Percentiles rank a stretch among this genome's conserved stretches.
phyloP scores from a whole-genome alignment of 2,329 filamentous ascomycete species.

The Phialophora expanda region DNA sequence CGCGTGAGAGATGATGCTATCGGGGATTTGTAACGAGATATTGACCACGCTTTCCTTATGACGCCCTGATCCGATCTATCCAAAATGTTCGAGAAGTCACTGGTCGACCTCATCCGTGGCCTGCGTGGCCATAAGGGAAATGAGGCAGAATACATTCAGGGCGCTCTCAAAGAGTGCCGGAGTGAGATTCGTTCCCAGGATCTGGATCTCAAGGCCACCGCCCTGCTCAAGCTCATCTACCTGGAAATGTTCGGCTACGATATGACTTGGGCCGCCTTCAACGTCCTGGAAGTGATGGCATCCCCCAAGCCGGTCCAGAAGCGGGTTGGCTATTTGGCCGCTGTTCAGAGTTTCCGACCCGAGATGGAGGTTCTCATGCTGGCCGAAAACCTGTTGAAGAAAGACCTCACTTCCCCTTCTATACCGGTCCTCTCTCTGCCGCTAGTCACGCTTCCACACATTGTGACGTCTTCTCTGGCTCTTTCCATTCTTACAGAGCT shows the following conservation, averaged over 20 bases:
- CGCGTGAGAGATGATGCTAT: slow-evolving; percentile 27
- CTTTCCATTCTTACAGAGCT: slow-evolving; percentile 87
- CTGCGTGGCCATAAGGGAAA: slow-evolving; percentile 93
- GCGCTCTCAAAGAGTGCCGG: slow-evolving; percentile 92
- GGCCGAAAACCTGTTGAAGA: slow-evolving; percentile 94
- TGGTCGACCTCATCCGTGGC: slow-evolving; percentile 97
- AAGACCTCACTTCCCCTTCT: slow-evolving; percentile 71
- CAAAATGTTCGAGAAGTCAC: slow-evolving; percentile 94
- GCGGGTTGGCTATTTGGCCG: slow-evolving; percentile 89
- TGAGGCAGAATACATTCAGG: slow-evolving; percentile 93
- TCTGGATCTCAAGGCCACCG: slow-evolving; percentile 96
- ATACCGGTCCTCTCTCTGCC: slow-evolving; percentile 81
- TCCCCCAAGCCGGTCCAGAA: slow-evolving; percentile 94
- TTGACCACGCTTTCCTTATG: slow-evolving; percentile 7
- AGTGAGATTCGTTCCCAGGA: slow-evolving; percentile 90
- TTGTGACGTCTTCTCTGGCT: slow-evolving; percentile 90
- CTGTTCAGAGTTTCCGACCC: slow-evolving; percentile 91
- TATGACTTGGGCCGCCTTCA: slow-evolving; percentile 99
- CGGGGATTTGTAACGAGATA: slow-evolving; percentile 7
- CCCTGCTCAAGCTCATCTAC: slow-evolving; percentile 93
- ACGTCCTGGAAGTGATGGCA: slow-evolving; percentile 98
- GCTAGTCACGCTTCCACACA: slow-evolving; percentile 86
- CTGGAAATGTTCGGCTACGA: slow-evolving; percentile 99
- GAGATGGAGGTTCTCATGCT: slow-evolving; percentile 98
- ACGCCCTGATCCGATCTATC: slow-evolving; percentile 1